Conservation (phyloP, 2,329 filamentous ascomycete species). For the Aspergillus candidus region DNA sequence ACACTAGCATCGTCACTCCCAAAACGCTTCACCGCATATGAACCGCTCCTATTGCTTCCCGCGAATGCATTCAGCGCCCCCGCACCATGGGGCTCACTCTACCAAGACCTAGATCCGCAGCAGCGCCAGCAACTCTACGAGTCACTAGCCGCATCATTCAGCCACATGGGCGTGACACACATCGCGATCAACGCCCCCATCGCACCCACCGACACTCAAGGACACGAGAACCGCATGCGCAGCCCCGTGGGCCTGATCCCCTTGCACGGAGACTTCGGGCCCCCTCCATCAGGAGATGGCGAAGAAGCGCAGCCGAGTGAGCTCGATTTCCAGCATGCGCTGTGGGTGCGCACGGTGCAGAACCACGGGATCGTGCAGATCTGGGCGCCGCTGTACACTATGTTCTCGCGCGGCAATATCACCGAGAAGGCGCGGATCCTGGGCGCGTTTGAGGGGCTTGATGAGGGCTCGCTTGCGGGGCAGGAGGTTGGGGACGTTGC, state of each 20-base stretch:
- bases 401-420: conserved; percentile 90
- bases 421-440: conserved; percentile 79
- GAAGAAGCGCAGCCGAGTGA: conserved; percentile 26
- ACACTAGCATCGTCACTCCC: conserved; percentile 23
- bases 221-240: conserved; percentile 62
- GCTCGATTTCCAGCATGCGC: conserved; percentile 57
- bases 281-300: conserved; percentile 22
- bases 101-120: conserved; percentile 19
- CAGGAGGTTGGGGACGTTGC: conserved; percentile 25
- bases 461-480: conserved; percentile 18
- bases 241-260: conserved; percentile 65
- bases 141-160: conserved; percentile 38
- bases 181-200: conserved; percentile 57
- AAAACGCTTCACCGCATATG: conserved; percentile 51
- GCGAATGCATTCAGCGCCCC: conserved; percentile 38
- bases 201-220: conserved; percentile 26
- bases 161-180: conserved; percentile 43
- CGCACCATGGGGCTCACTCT: conserved; percentile 24
- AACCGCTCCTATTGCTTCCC: conserved; percentile 53
- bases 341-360: conserved; percentile 76
- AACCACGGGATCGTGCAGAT: conserved; percentile 71
- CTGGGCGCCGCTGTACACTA: conserved; percentile 85
- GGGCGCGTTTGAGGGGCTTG: conserved; percentile 30
- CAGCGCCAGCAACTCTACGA: conserved; percentile 36
- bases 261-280: conserved; percentile 70